Percentiles rank a stretch among this genome's conserved stretches.
Evolutionary conservation across 2,329 filamentous ascomycete genomes (phyloP).

Genomic region (Massarina eburnea): DNA sequence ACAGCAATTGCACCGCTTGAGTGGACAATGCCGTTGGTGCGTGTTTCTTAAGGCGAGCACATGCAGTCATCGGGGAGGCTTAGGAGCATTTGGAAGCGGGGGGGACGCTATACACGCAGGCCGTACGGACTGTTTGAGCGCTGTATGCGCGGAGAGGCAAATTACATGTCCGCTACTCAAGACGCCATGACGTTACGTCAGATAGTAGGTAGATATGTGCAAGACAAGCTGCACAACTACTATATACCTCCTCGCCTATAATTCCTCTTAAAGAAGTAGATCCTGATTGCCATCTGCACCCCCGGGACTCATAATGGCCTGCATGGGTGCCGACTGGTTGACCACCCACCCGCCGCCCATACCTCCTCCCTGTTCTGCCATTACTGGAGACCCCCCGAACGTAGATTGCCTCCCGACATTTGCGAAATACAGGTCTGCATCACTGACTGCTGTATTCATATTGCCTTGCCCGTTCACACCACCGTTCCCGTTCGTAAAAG

Average conservation of each 20-base stretch:
- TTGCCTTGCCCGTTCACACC: constrained; percentile 42
- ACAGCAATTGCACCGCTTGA: constrained; percentile 1
- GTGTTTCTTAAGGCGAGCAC: no score
- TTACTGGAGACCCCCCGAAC: constrained; percentile 38
- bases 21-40: constrained; percentile 6
- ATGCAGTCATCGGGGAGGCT: not conserved
- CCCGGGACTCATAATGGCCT: constrained; percentile 31
- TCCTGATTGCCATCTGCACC: constrained; percentile 34
- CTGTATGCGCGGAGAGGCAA: no score
- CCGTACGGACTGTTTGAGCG: no score
- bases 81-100: no score
- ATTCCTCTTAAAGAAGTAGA: constrained; percentile 20
- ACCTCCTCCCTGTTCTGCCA: constrained; percentile 26
- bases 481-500: constrained; percentile 29
- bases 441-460: constrained; percentile 72
- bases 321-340: constrained; percentile 38
- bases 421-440: constrained; percentile 88
- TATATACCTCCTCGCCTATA: not conserved
- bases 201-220: no score
- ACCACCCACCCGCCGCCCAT: constrained; percentile 40
- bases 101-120: no score
- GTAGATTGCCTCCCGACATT: constrained; percentile 49
- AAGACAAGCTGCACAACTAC: not conserved
- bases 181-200: no score
- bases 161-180: no score